Percentiles rank a stretch among this genome's conserved stretches.
phyloP scores from a whole-genome alignment of 345 rosid species.

The Turritis glabra region DNA sequence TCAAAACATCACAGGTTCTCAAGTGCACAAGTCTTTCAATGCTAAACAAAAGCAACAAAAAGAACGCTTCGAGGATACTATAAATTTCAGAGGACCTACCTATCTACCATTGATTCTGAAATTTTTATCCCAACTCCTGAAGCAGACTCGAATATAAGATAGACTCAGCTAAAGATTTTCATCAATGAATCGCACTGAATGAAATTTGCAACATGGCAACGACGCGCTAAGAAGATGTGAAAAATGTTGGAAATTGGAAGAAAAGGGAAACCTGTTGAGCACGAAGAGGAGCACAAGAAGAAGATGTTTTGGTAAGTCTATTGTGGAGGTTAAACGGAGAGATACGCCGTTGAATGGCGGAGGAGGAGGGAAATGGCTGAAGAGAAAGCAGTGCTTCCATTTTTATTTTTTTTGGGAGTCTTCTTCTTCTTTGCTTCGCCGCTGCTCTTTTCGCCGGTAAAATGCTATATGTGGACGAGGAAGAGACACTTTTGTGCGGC shows the following conservation, averaged over 20 bases:
- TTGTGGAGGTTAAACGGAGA: constrained; percentile 30
- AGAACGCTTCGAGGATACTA: neutral
- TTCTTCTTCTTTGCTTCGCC: neutral
- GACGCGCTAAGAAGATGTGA: no score
- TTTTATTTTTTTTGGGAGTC: no score
- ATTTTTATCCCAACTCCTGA: neutral
- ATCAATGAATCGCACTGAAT: neutral
- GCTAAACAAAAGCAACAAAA: neutral
- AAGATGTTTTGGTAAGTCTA: constrained; percentile 24
- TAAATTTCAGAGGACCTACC: neutral
- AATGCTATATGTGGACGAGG: neutral
- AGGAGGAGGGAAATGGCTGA: constrained; percentile 36
- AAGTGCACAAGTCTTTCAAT: neutral
- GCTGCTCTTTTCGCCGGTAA: constrained; percentile 5
- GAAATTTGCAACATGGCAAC: neutral
- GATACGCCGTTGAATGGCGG: constrained; percentile 21
- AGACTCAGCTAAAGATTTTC: neutral
- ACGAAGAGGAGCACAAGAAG: constrained; percentile 42
- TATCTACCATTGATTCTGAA: neutral
- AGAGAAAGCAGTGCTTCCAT: constrained; percentile 54
- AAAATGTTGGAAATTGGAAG: neutral
- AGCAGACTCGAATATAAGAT: neutral
- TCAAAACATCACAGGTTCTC: neutral
- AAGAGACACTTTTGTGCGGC: neutral
- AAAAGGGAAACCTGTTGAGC: constrained; percentile 51